These are phyloP conservation scores for Plasmodium gaboni DNA, from an alignment of 169 alveolate species.

Conservation along the genomic window DNA sequence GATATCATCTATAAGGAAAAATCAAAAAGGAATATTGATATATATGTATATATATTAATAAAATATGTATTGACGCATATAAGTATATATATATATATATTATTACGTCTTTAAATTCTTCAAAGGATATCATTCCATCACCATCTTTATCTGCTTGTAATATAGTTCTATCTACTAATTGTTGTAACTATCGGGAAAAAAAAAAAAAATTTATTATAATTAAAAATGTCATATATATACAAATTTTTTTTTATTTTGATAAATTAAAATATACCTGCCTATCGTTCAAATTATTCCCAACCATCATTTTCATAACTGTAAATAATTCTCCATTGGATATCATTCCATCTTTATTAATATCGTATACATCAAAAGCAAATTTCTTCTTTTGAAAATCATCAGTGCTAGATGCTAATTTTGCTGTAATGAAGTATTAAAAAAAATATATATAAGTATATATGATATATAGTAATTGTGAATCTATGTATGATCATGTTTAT, in stretches of 20 bases:
- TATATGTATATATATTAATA: neutral
- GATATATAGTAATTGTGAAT: no score
- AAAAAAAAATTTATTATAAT: neutral
- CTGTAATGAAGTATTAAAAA: constrained; percentile 40
- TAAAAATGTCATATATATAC: neutral
- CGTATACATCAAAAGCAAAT: constrained; percentile 97
- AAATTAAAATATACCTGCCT: constrained; percentile 86
- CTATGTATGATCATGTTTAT: no score
- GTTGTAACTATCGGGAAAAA: constrained; percentile 89
- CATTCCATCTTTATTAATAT: constrained; percentile 96
- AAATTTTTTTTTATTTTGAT: neutral
- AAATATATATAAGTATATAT: neutral
- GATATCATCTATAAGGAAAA: constrained; percentile 81
- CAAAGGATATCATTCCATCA: constrained; percentile 97
- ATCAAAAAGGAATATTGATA: neutral
- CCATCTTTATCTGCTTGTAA: constrained; percentile 98
- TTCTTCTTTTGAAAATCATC: constrained; percentile 94
- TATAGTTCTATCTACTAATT: constrained; percentile 97
- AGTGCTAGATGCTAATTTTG: constrained; percentile 92
- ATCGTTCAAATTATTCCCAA: constrained; percentile 97
- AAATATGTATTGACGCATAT: neutral
- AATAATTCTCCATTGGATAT: constrained; percentile 98
- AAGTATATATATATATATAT: constrained; percentile 14
- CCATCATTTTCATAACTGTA: constrained; percentile 97
- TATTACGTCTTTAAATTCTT: constrained; percentile 91